Evolutionary conservation across 2,329 filamentous ascomycete species (phyloP), one percentile per base, ranked within the genome.

Genomic region (Exophiala viscosa): DNA sequence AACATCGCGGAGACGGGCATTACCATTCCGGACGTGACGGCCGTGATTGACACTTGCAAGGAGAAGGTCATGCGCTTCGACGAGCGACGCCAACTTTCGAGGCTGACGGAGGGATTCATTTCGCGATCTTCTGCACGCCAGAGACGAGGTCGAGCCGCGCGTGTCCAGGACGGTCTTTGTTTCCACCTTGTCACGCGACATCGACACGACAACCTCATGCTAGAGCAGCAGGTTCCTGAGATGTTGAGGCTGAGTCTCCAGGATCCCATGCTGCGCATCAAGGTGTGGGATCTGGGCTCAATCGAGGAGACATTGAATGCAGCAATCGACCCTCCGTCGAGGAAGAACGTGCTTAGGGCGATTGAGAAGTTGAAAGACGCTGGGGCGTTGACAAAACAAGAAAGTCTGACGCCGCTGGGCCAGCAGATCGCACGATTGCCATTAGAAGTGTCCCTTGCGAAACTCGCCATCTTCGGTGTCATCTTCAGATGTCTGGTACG

Each of bases 1-100:
- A 99, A 99, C 66, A 99, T 99, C 68, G 93, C 93, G 3, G 93
- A 99, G 69, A 99, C 93, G 0, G 93, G 93, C 74, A 96, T 99
- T 66, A 99, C 93, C 0, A 99, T 99, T 60, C 93, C 93, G 1
- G 93, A 99, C 67, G 89, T 99, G 28, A 97, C 93, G 0, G 96
- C 91, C 63, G 93, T 99, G 41, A 87, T 99, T 53, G 93, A 99
- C 69, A 91, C 90, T 0, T 93, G 93, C 51, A 97, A 96, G 70
- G 92, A 97, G 70, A 90, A 95, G 60, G 34, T 58, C 32, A 55
- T 55, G 48, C 76, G 92, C 23, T 97, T 95, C 63, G 92, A 99
- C 65, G 93, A 99, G 72, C 83, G 88, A 50, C 81, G 90, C 51
- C 93, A 99, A 65, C 77, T 99, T 32, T 97, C 92, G 1, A 82